Evolutionary conservation across 805 yeast species (phyloP), one percentile per base, ranked within the genome.

Genomic region (Scheffersomyces amazonensis): DNA sequence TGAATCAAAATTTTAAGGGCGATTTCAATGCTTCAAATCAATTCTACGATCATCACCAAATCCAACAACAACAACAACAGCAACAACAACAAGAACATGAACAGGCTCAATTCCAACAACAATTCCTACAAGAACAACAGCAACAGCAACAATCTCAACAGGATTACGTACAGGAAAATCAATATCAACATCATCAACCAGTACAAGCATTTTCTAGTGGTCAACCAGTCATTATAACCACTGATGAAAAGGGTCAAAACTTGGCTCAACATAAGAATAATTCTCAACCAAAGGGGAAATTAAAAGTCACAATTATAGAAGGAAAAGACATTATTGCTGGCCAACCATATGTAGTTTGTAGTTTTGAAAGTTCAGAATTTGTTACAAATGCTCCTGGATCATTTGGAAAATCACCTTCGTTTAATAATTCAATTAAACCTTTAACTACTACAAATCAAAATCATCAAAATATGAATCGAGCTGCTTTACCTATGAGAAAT

Each of bases 311-410:
- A 23, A 87, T 91, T 43, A 67, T 85, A 19, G 91, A 87, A 60
- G 97, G 96, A 2, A 75, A 72, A 41, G 82, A 81, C 49, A 76
- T 81, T 23, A 63, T 71, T 29, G 69, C 54, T 56, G 71, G 91
- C 3, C 85, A 78, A 49, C 96, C 96, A 3, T 84, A 89, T 59
- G 96, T 87, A 15, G 96, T 89, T 25, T 87, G 95, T 61, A 84
- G 95, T 9, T 89, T 86, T 67, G 96, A 88, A 58, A 83, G 91
- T 44, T 83, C 95, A 1, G 98, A 93, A 64, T 86, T 82, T 47
- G 89, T 91, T 42, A 81, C 96, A 18, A 80, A 81, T 44, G 90
- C 89, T 4, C 88, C 95, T 1, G 84, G 74, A 35, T 69, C 75
- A 18, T 56, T 51, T 42, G 62, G 66, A 6, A 60, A 57, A 33